Conservation (phyloP, 257 asterid species). For the Nicotiana tomentosiformis region DNA sequence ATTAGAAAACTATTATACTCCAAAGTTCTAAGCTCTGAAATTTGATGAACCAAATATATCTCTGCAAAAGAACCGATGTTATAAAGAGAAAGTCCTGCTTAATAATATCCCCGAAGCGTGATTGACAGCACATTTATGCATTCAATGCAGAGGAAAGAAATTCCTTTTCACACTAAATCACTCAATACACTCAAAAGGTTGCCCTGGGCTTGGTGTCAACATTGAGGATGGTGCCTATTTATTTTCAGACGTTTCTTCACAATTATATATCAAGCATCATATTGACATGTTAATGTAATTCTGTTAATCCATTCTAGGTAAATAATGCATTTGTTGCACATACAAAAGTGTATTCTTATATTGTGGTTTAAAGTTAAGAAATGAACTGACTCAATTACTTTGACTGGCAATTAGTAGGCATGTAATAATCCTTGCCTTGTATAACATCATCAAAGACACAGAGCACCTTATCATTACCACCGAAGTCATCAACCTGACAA, state of each 20-base stretch:
- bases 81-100: background rate
- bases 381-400: background rate
- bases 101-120: background rate
- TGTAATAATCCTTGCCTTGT: background rate
- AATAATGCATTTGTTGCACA: background rate
- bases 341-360: background rate
- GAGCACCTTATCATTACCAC: slow-evolving; percentile 1
- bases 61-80: background rate
- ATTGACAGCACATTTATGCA: background rate
- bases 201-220: background rate
- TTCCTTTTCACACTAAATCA: background rate
- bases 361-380: background rate
- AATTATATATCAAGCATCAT: background rate
- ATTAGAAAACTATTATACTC: background rate
- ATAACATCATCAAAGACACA: background rate
- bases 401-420: background rate
- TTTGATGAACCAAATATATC: background rate
- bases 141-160: background rate
- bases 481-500: background rate
- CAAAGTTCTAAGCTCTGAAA: background rate
- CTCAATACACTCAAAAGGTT: background rate
- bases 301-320: background rate
- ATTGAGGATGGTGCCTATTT: background rate
- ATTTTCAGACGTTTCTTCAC: background rate
- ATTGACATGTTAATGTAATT: background rate